Conservation (phyloP, 2,329 filamentous ascomycete genomes). For the Talaromyces sp. region DNA sequence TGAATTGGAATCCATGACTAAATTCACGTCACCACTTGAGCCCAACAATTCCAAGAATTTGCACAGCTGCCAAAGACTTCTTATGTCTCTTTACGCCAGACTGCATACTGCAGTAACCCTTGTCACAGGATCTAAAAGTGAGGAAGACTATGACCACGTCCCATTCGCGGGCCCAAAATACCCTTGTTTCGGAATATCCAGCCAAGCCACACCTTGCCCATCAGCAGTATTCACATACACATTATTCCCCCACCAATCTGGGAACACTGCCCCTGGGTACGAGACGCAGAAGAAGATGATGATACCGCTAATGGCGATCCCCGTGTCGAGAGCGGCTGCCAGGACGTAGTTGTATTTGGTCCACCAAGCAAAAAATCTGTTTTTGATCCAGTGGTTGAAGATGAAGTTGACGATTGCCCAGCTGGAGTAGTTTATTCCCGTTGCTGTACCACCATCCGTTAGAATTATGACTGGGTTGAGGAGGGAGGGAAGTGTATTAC, state of each 20-base stretch:
- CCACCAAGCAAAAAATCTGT: constrained; percentile 54
- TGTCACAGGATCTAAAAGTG: background rate
- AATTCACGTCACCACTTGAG: background rate
- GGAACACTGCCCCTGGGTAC: constrained; percentile 30
- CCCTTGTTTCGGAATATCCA: constrained; percentile 26
- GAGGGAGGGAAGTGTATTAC: background rate
- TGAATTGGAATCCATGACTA: background rate
- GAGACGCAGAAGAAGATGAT: constrained; percentile 37
- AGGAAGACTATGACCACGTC: constrained; percentile 22
- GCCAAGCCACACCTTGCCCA: constrained; percentile 28
- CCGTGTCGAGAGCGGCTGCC: constrained; percentile 39
- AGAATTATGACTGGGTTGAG: background rate
- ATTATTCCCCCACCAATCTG: constrained; percentile 35
- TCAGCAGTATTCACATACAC: constrained; percentile 33
- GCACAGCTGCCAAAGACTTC: too few relatives aligned
- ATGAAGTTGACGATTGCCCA: constrained; percentile 53
- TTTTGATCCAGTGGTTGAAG: constrained; percentile 75
- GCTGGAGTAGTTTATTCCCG: constrained; percentile 36
- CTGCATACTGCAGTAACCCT: background rate
- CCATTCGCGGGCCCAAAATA: constrained; percentile 33
- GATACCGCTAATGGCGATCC: constrained; percentile 32
- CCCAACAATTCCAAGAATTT: too few relatives aligned
- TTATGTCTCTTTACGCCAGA: background rate
- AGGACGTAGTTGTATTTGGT: constrained; percentile 46
- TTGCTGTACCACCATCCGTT: constrained; percentile 23